Conservation (phyloP, 2,329 filamentous ascomycete species). For the Simplicillium aogashimaense region DNA sequence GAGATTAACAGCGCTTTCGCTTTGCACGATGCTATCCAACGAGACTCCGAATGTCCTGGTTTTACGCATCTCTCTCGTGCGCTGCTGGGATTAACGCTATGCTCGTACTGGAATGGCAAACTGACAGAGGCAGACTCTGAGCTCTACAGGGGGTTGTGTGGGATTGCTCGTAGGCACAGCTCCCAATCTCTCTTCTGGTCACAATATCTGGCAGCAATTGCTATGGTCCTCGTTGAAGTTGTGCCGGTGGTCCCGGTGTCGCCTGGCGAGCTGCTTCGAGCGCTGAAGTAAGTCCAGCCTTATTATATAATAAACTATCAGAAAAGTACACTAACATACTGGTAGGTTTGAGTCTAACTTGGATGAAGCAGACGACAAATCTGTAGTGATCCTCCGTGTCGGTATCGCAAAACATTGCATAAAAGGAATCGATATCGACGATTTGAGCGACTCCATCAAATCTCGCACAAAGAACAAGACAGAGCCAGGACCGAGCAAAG, state of each 20-base stretch:
- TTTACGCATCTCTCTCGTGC: slow-evolving; percentile 64
- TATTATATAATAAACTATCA: background rate
- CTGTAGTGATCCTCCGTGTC: slow-evolving; percentile 26
- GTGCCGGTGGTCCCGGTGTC: slow-evolving; percentile 29
- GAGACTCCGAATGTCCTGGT: slow-evolving; percentile 60
- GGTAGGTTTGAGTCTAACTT: slow-evolving; percentile 19
- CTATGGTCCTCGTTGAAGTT: slow-evolving; percentile 30
- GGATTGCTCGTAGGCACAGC: slow-evolving; percentile 26
- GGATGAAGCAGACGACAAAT: slow-evolving; percentile 17
- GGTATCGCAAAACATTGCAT: slow-evolving; percentile 17
- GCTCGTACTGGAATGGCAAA: slow-evolving; percentile 63
- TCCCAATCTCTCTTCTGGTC: slow-evolving; percentile 39
- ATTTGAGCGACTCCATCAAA: slow-evolving; percentile 23
- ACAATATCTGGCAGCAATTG: slow-evolving; percentile 40
- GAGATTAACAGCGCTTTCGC: slow-evolving; percentile 55
- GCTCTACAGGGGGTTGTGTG: slow-evolving; percentile 30
- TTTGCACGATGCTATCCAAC: slow-evolving; percentile 61
- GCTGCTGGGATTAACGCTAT: slow-evolving; percentile 60
- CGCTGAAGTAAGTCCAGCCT: slow-evolving; percentile 27
- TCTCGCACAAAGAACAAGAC: slow-evolving; percentile 20
- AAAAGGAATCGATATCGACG: slow-evolving; percentile 20
- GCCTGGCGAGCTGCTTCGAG: slow-evolving; percentile 20
- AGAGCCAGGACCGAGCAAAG: slow-evolving; percentile 17
- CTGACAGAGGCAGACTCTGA: slow-evolving; percentile 36
- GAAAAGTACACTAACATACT: slow-evolving; percentile 9